These are phyloP conservation scores for Colletotrichum paranaense DNA, from an alignment of 2,329 filamentous ascomycete genomes.

Conservation along the genomic window DNA sequence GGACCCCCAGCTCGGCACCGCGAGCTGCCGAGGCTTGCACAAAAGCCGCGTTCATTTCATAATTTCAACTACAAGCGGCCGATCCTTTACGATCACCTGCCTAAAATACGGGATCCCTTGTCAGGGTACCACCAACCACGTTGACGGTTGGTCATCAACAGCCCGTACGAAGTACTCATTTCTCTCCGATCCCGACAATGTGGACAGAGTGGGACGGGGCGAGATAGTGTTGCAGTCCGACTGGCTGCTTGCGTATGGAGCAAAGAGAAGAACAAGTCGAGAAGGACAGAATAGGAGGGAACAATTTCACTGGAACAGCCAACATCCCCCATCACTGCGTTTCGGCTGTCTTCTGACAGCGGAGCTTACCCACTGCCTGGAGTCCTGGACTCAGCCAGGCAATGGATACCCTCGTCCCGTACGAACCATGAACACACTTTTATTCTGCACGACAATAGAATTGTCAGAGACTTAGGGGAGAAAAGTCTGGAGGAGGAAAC, in stretches of 20 bases:
- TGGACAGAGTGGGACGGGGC: slow-evolving; percentile 30
- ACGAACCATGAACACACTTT: too few species aligned
- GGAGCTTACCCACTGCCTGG: slow-evolving; percentile 8
- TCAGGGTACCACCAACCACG: slow-evolving; percentile 26
- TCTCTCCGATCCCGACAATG: slow-evolving; percentile 33
- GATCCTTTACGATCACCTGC: slow-evolving; percentile 30
- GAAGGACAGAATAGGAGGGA: slow-evolving; percentile 8
- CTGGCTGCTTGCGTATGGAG: slow-evolving; percentile 22
- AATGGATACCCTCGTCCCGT: neutral
- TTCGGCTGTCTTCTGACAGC: neutral
- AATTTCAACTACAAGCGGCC: slow-evolving; percentile 13
- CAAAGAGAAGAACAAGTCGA: slow-evolving; percentile 7
- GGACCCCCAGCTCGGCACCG: slow-evolving; percentile 18
- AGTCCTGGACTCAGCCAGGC: neutral
- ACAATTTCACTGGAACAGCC: neutral
- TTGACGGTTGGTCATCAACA: slow-evolving; percentile 27
- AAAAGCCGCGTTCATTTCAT: slow-evolving; percentile 25
- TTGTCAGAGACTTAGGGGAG: neutral
- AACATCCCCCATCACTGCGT: neutral
- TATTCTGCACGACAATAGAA: neutral
- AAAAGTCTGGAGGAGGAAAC: neutral
- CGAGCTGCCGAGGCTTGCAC: slow-evolving; percentile 30
- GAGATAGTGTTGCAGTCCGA: slow-evolving; percentile 25
- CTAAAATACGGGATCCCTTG: slow-evolving; percentile 21
- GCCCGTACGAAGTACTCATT: neutral